Percentiles rank a stretch among this genome's conserved stretches.
phyloP scores from a whole-genome alignment of 1,139 yeast species.

The Nakaseomyces nivariensis region DNA sequence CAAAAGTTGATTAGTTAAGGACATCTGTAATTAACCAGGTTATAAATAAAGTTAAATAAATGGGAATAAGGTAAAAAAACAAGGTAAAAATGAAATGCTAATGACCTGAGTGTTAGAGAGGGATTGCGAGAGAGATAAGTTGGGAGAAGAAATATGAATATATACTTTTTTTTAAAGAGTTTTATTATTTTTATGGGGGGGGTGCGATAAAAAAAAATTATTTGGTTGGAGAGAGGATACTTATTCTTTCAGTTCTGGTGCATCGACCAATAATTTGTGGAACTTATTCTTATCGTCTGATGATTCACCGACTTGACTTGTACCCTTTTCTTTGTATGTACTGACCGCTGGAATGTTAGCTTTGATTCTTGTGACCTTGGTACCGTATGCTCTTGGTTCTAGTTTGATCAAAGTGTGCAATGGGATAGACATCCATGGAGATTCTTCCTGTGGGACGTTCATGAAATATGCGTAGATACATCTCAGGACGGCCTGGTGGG shows the following conservation, averaged over 20 bases:
- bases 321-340: constrained; percentile 91
- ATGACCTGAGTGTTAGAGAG: not conserved
- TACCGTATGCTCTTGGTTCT: constrained; percentile 89
- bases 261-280: constrained; percentile 29
- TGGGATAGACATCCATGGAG: constrained; percentile 99
- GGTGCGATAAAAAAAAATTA: too few relatives aligned
- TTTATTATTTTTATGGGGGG: too few relatives aligned
- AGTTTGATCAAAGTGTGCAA: constrained; percentile 85
- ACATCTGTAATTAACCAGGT: too few relatives aligned
- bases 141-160: too few relatives aligned
- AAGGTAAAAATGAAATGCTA: not conserved
- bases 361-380: constrained; percentile 77
- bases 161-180: too few relatives aligned
- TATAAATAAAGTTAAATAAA: too few relatives aligned
- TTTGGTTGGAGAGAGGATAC: too few relatives aligned
- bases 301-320: constrained; percentile 64
- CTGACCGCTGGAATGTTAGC: constrained; percentile 97
- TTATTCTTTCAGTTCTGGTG: constrained; percentile 18
- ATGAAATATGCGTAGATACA: constrained; percentile 95
- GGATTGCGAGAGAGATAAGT: too few relatives aligned
- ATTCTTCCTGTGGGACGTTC: constrained; percentile 96
- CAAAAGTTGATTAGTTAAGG: too few relatives aligned
- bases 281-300: constrained; percentile 19
- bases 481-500: constrained; percentile 95
- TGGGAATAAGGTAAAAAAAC: too few relatives aligned